phyloP scores from a whole-genome alignment of 2,329 filamentous ascomycete species.

The Trichoderma breve region DNA sequence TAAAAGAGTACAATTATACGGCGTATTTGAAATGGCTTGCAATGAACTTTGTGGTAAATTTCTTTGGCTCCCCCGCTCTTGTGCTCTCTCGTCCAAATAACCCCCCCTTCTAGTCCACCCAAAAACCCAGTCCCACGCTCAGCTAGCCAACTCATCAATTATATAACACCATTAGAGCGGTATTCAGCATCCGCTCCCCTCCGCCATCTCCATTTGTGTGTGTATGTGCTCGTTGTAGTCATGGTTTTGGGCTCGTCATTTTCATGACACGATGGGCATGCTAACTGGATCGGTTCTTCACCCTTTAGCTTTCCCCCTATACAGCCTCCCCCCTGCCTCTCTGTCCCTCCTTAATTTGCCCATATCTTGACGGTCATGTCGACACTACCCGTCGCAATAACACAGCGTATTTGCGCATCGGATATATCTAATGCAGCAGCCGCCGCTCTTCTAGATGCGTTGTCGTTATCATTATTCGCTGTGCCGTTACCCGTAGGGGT shows the following conservation, averaged over 20 bases:
- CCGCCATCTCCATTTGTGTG: neutral
- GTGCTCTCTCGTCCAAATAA: neutral
- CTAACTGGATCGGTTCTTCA: neutral
- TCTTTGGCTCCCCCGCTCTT: conserved; percentile 5
- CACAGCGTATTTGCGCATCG: conserved; percentile 71
- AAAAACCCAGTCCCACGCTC: conserved; percentile 7
- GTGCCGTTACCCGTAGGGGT: conserved; percentile 29
- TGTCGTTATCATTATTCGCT: conserved; percentile 31
- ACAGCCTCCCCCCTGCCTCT: neutral
- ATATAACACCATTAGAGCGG: conserved; percentile 11
- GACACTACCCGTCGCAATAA: conserved; percentile 84
- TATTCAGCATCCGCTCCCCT: neutral
- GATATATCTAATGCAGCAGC: conserved; percentile 28
- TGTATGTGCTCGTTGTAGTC: neutral
- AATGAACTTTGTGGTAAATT: conserved; percentile 11
- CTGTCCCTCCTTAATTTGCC: conserved; percentile 48
- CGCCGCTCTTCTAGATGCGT: conserved; percentile 49
- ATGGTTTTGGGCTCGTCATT: neutral
- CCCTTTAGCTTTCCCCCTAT: neutral
- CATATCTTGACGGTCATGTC: conserved; percentile 79
- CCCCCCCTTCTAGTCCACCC: neutral
- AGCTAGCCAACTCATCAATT: conserved; percentile 15
- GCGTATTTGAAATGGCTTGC: conserved; percentile 8
- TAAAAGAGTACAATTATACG: neutral
- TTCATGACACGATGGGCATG: neutral